Evolutionary conservation across 2,329 filamentous ascomycete species (phyloP).

Genomic region (Aspergillus alliaceus): DNA sequence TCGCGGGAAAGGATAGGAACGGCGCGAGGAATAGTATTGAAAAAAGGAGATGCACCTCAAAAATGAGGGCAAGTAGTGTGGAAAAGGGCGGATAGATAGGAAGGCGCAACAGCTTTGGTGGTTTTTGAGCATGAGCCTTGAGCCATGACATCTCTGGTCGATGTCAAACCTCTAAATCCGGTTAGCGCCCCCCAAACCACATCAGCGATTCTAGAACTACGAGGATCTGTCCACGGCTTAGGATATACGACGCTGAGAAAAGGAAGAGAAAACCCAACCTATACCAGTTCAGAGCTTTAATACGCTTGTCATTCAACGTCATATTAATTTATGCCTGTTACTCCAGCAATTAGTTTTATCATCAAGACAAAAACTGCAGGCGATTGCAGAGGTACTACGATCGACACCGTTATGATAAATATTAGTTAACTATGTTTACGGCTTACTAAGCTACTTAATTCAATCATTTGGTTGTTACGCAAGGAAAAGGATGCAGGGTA

Average conservation of each 20-base stretch:
- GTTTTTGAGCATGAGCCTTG: conserved; percentile 23
- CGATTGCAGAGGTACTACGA: too few relatives aligned
- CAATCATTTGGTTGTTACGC: too few relatives aligned
- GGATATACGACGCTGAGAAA: background rate
- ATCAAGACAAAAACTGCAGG: too few relatives aligned
- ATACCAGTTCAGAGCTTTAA: too few relatives aligned
- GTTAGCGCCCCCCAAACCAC: conserved; percentile 23
- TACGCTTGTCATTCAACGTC: background rate
- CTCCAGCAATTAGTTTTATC: background rate
- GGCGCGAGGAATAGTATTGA: conserved; percentile 1
- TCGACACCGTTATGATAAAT: background rate
- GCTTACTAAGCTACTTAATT: background rate
- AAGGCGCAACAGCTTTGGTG: conserved; percentile 15
- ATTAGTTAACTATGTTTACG: background rate
- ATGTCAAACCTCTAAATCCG: conserved; percentile 25
- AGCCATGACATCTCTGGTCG: conserved; percentile 26
- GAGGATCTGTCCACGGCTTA: background rate
- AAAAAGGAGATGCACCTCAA: conserved; percentile 15
- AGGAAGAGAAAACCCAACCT: background rate
- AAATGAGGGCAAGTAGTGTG: conserved; percentile 24
- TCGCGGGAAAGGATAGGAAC: conserved; percentile 1
- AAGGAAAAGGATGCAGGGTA: background rate
- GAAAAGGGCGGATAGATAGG: conserved; percentile 14
- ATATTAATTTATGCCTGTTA: background rate
- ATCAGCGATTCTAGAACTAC: conserved; percentile 26